phyloP scores from a whole-genome alignment of 176 grass and related monocot genomes.

The Aegilops tauschii region DNA sequence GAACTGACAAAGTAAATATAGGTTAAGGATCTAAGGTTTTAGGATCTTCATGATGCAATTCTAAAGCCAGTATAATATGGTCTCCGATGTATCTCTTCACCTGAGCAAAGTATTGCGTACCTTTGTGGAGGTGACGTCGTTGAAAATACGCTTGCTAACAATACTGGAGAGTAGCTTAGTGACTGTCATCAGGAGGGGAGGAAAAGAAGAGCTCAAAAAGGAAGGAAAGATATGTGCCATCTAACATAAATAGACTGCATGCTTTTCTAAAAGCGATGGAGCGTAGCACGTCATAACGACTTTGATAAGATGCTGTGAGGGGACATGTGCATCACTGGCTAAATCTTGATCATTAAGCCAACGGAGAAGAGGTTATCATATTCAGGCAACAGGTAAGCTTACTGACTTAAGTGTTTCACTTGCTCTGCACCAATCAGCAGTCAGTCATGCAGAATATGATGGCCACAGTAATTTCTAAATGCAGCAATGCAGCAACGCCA shows the following conservation, averaged over 20 bases:
- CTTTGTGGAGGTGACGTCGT: neutral
- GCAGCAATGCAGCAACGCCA: too few relatives aligned
- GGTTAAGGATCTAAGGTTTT: neutral
- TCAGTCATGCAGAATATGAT: neutral
- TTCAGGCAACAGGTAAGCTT: neutral
- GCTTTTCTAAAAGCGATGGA: constrained; percentile 23
- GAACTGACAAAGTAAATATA: neutral
- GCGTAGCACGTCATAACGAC: constrained; percentile 36
- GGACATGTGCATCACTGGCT: constrained; percentile 9
- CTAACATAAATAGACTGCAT: constrained; percentile 20
- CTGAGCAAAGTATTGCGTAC: neutral
- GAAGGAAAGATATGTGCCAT: constrained; percentile 40
- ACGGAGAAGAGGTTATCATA: neutral
- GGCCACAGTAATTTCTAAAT: neutral
- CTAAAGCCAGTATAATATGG: neutral
- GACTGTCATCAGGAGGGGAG: constrained; percentile 9
- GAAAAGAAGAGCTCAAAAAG: neutral
- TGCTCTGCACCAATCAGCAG: neutral
- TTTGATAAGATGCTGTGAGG: constrained; percentile 21
- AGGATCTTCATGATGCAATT: neutral
- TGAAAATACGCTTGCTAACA: constrained; percentile 18
- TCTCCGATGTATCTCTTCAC: too few relatives aligned
- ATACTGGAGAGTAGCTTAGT: neutral
- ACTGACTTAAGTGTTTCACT: neutral
- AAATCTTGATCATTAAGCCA: constrained; percentile 50